phyloP scores from a whole-genome alignment of 441 rosid genomes.

The Pelargonium myrrhifolium region DNA sequence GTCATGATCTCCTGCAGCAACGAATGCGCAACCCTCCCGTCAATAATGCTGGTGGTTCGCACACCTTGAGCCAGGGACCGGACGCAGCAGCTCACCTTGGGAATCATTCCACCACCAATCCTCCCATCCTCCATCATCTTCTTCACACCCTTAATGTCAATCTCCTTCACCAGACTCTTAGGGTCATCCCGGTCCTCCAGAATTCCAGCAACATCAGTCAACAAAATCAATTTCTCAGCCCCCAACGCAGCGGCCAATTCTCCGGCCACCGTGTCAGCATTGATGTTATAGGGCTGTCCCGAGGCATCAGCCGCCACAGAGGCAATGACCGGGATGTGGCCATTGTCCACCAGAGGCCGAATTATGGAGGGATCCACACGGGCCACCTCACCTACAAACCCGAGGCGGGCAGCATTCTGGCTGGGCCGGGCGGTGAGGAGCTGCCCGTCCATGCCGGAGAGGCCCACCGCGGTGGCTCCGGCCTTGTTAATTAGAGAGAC shows the following conservation, averaged over 20 bases:
- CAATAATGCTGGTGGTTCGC: constrained; percentile 78
- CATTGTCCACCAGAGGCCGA: constrained; percentile 46
- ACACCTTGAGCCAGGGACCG: constrained; percentile 83
- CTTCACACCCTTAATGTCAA: constrained; percentile 74
- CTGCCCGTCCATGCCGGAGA: constrained; percentile 84
- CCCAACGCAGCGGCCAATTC: constrained; percentile 87
- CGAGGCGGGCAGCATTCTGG: constrained; percentile 58
- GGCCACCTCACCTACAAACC: constrained; percentile 82
- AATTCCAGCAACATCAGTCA: constrained; percentile 89
- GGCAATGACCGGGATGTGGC: constrained; percentile 77
- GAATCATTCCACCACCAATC: constrained; percentile 91
- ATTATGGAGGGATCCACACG: constrained; percentile 55
- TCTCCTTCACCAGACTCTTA: constrained; percentile 67
- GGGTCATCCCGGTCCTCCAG: constrained; percentile 56
- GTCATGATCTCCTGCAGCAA: constrained; percentile 84
- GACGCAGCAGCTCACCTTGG: constrained; percentile 82
- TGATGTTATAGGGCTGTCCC: constrained; percentile 77
- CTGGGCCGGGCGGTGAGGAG: constrained; percentile 69
- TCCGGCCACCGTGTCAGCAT: constrained; percentile 91
- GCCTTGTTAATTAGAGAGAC: constrained; percentile 75
- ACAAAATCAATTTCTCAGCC: constrained; percentile 78
- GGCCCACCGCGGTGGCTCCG: constrained; percentile 79
- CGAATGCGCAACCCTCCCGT: constrained; percentile 74
- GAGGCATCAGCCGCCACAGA: constrained; percentile 72
- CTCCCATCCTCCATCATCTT: constrained; percentile 66